phyloP scores from a whole-genome alignment of 495 filamentous ascomycete species.

The Cercophora scortea region DNA sequence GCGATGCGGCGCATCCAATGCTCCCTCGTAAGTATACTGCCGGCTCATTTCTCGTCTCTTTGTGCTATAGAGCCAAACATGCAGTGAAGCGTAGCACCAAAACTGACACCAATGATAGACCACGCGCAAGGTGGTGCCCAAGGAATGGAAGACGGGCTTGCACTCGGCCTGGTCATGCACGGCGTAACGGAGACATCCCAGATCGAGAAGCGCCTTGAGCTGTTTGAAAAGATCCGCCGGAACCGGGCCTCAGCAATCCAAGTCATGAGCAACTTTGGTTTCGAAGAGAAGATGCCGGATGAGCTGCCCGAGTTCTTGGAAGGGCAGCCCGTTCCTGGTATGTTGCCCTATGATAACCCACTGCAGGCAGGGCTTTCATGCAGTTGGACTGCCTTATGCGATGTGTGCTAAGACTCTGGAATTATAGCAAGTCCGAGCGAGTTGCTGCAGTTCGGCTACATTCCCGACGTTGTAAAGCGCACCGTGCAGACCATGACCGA shows the following conservation, averaged over 20 bases:
- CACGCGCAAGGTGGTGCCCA: conserved; percentile 42
- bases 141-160: conserved; percentile 37
- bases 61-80: too few relatives aligned
- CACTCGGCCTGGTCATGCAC: conserved; percentile 27
- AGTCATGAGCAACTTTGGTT: conserved; percentile 29
- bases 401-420: neutral
- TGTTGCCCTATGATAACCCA: neutral
- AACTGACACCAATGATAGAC: conserved; percentile 12
- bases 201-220: conserved; percentile 32
- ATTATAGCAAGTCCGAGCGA: neutral
- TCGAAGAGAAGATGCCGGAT: conserved; percentile 9
- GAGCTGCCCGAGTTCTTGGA: conserved; percentile 10
- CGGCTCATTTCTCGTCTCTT: too few relatives aligned
- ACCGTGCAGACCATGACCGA: conserved; percentile 7
- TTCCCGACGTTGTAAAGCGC: conserved; percentile 11
- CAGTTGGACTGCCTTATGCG: neutral
- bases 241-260: conserved; percentile 46
- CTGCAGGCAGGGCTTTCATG: neutral
- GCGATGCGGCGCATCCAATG: conserved; percentile 46
- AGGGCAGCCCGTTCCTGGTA: conserved; percentile 7
- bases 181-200: conserved; percentile 11
- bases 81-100: too few relatives aligned
- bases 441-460: conserved; percentile 14
- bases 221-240: conserved; percentile 46
- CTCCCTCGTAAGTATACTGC: conserved; percentile 25